A percentile compares a stretch with the other conserved stretches of the same genome.
These are phyloP conservation scores for Candida hungchunana DNA, from an alignment of 805 yeast genomes.

Conservation along the genomic window DNA sequence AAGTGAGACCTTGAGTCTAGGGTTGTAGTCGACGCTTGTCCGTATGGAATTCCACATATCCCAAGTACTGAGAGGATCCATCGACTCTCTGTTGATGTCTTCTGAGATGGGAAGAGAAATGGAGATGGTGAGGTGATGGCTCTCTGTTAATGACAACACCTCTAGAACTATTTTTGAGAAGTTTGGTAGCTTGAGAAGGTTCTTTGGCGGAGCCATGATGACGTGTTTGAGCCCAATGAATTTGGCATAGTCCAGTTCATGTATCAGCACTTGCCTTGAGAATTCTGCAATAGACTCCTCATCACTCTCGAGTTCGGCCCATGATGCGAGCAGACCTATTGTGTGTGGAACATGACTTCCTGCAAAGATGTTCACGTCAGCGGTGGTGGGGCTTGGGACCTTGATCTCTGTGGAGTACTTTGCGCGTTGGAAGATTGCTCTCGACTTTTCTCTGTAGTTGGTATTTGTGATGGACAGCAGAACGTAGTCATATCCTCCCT, in stretches of 20 bases:
- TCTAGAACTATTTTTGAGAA: slow-evolving; percentile 42
- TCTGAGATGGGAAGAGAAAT: slow-evolving; percentile 48
- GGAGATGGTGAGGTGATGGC: slow-evolving; percentile 31
- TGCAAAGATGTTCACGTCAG: slow-evolving; percentile 39
- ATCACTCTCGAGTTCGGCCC: slow-evolving; percentile 63
- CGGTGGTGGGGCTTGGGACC: slow-evolving; percentile 38
- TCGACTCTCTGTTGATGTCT: slow-evolving; percentile 28
- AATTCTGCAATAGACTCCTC: slow-evolving; percentile 46
- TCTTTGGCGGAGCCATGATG: slow-evolving; percentile 61
- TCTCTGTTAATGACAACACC: slow-evolving; percentile 29
- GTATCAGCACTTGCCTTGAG: slow-evolving; percentile 51
- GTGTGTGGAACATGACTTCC: slow-evolving; percentile 39
- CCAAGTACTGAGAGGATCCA: slow-evolving; percentile 53
- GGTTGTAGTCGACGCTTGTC: slow-evolving; percentile 48
- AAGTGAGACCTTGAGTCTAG: slow-evolving; percentile 61
- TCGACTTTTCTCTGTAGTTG: slow-evolving; percentile 42
- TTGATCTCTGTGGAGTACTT: slow-evolving; percentile 22
- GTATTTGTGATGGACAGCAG: slow-evolving; percentile 53
- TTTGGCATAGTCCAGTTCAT: slow-evolving; percentile 55
- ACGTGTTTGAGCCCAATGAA: slow-evolving; percentile 54
- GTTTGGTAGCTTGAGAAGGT: slow-evolving; percentile 45
- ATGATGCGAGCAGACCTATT: slow-evolving; percentile 58
- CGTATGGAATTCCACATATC: slow-evolving; percentile 70
- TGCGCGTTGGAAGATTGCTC: slow-evolving; percentile 33
- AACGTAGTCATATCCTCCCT: slow-evolving; percentile 47